phyloP scores from a whole-genome alignment of 2,329 filamentous ascomycete genomes.

The Scorias spongiosa region DNA sequence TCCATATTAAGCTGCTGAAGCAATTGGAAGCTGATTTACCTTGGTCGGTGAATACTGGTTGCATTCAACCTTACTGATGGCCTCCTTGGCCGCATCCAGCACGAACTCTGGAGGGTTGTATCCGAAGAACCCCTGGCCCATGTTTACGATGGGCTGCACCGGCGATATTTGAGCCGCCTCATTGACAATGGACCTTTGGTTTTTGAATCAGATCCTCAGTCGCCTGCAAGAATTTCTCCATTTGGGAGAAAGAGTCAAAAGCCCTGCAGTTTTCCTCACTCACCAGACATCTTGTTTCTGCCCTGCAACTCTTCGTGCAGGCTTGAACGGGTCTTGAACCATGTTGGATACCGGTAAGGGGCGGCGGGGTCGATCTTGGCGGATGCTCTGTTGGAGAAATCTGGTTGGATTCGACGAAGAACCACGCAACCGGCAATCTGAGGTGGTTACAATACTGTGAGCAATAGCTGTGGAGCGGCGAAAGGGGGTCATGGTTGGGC shows the following conservation, averaged over 20 bases:
- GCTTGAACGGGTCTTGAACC: constrained; percentile 29
- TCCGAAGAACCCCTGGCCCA: constrained; percentile 67
- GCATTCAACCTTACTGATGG: constrained; percentile 82
- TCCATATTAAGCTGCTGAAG: background rate
- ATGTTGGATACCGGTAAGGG: constrained; percentile 12
- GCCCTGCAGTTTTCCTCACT: constrained; percentile 2
- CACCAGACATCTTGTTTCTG: constrained; percentile 46
- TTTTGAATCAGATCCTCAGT: background rate
- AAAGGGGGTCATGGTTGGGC: too few species aligned
- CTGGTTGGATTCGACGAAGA: too few species aligned
- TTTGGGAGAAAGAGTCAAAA: constrained; percentile 1
- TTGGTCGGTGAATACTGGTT: constrained; percentile 98
- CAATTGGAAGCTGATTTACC: constrained; percentile 21
- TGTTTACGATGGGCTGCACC: constrained; percentile 51
- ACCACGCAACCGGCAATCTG: too few species aligned
- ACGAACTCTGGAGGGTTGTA: constrained; percentile 92
- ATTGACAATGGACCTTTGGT: constrained; percentile 47
- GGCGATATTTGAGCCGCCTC: constrained; percentile 50
- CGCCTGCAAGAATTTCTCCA: background rate
- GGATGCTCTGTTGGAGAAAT: too few species aligned
- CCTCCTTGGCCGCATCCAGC: constrained; percentile 76
- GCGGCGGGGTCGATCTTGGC: background rate
- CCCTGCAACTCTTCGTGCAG: constrained; percentile 38
- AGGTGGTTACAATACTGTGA: too few species aligned
- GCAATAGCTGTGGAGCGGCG: too few species aligned